phyloP scores from a whole-genome alignment of 352 stramenopile genomes.

The Pythium volutum region DNA sequence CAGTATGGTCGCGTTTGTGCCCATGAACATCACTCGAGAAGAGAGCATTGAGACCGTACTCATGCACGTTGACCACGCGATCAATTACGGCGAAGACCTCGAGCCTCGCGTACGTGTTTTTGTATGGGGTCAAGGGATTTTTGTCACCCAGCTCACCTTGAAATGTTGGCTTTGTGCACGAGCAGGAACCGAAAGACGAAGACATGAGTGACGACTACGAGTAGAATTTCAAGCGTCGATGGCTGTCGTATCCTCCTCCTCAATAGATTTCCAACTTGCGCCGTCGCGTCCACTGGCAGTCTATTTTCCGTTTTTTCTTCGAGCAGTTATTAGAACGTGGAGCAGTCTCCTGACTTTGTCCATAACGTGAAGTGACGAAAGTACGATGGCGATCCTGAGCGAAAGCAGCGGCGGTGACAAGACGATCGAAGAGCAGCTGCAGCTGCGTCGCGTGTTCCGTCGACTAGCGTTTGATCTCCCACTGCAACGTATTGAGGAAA shows the following conservation, averaged over 20 bases:
- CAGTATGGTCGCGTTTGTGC: conserved; percentile 97
- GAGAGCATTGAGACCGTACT: conserved; percentile 96
- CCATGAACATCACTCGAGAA: conserved; percentile 96
- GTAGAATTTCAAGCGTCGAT: background rate
- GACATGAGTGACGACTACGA: conserved; percentile 27
- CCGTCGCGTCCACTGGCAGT: background rate
- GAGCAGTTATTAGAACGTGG: background rate
- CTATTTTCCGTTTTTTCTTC: background rate
- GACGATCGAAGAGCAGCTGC: conserved; percentile 77
- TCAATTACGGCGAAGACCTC: conserved; percentile 97
- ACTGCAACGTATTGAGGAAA: conserved; percentile 51
- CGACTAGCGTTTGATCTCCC: conserved; percentile 65
- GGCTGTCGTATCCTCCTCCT: background rate
- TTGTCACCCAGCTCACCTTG: background rate
- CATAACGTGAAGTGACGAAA: background rate
- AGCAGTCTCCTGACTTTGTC: no score
- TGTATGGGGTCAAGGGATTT: conserved; percentile 2
- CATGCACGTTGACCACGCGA: conserved; percentile 93
- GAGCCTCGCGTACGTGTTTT: conserved; percentile 69
- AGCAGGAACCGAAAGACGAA: conserved; percentile 70
- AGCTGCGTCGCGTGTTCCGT: conserved; percentile 69
- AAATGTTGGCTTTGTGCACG: background rate
- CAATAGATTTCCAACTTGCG: conserved; percentile 10
- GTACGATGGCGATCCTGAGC: conserved; percentile 16
- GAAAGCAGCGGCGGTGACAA: conserved; percentile 26